A percentile compares a stretch with the other conserved stretches of the same genome.
phyloP scores from a whole-genome alignment of 2,329 filamentous ascomycete species.

The Bipolaris cookei region DNA sequence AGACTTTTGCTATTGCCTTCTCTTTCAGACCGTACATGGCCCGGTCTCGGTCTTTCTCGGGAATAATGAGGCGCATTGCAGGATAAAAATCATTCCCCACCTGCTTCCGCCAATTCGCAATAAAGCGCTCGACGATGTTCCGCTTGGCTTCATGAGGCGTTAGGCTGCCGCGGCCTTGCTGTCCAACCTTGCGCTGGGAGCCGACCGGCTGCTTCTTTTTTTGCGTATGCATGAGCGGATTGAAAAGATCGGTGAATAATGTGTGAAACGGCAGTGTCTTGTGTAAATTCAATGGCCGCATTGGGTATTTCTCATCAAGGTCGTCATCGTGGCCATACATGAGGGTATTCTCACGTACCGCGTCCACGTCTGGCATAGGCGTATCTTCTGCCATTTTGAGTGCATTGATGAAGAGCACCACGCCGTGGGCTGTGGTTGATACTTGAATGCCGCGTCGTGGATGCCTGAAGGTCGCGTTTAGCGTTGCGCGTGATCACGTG shows the following conservation, averaged over 20 bases:
- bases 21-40: conserved; percentile 96
- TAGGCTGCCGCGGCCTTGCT: conserved; percentile 63
- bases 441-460: conserved; percentile 10
- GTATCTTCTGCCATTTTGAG: conserved; percentile 39
- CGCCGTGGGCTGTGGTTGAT: background rate
- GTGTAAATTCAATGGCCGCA: conserved; percentile 79
- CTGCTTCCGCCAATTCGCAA: conserved; percentile 82
- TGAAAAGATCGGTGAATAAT: conserved; percentile 78
- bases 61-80: conserved; percentile 86
- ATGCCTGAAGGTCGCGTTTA: conserved; percentile 21
- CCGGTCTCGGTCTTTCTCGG: conserved; percentile 89
- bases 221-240: conserved; percentile 78
- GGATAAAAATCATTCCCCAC: conserved; percentile 94
- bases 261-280: conserved; percentile 83
- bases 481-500: conserved; percentile 27
- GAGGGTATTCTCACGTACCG: conserved; percentile 55
- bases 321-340: conserved; percentile 57
- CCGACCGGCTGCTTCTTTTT: conserved; percentile 68
- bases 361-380: conserved; percentile 52
- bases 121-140: conserved; percentile 84
- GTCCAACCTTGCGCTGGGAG: conserved; percentile 64
- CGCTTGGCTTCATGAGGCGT: conserved; percentile 79
- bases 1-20: conserved; percentile 82
- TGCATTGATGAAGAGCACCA: conserved; percentile 16
- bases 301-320: conserved; percentile 67